Evolutionary conservation across 2,329 filamentous ascomycete genomes (phyloP), one percentile per base, ranked within the genome.

Genomic region (Balansia obtecta): DNA sequence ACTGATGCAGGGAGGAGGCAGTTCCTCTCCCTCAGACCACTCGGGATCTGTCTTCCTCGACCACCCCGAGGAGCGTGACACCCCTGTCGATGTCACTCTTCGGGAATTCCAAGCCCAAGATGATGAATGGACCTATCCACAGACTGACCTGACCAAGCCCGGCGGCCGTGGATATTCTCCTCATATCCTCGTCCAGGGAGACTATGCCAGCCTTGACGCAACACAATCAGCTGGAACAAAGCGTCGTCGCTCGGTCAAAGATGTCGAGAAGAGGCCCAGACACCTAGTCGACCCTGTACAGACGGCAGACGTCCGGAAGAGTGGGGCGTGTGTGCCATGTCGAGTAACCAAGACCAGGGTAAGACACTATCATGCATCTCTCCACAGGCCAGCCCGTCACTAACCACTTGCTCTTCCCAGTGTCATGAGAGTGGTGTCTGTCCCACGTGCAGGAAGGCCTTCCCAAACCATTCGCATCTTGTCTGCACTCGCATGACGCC

Each of bases 251-350:
- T 63, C 65, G 53, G 60, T 58, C 46, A 59, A 62, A 48, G 57
- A 57, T 39, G 52, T 61, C 42, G 65, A 68, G 38, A 68, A 62
- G 58, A 67, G 65, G 52, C 62, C 59, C 49, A 61, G 67, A 46
- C 65, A 68, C 50, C 60, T 70, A 27, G 59, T 59, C 50, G 63
- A 70, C 54, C 68, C 65, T 41, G 65, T 69, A 53, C 68, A 74
- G 61, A 75, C 74, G 42, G 72, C 71, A 48, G 67, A 68, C 50
- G 71, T 76, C 49, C 71, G 74, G 55, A 71, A 72, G 58, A 65
- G 64, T 56, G 69, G 70, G 52, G 71, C 73, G 34, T 77, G 74
- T 56, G 64, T 71, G 49, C 68, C 68, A 51, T 76, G 74, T 60
- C 71, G 68, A 55, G 65, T 71, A 53, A 68, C 66, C 55, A 76